These are phyloP conservation scores for Oxytropis ochrocephala DNA, from an alignment of 306 rosid genomes.

Conservation along the genomic window DNA sequence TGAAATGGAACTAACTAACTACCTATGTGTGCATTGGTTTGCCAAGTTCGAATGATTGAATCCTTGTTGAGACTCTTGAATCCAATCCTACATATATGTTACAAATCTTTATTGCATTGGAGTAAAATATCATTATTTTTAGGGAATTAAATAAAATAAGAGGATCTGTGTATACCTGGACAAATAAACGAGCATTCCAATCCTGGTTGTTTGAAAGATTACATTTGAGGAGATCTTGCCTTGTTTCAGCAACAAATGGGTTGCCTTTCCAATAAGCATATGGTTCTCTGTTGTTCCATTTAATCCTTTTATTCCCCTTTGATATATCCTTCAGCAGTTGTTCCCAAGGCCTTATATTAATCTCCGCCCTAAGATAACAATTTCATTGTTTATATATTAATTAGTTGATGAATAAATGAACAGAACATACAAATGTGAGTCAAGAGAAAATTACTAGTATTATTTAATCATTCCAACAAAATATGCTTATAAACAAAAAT, in stretches of 20 bases:
- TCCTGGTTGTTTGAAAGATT: slow-evolving; percentile 39
- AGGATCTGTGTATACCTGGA: slow-evolving; percentile 34
- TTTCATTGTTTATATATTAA: neutral
- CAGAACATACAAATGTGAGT: neutral
- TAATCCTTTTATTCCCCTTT: slow-evolving; percentile 44
- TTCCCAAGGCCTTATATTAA: slow-evolving; percentile 75
- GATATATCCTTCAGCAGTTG: slow-evolving; percentile 39
- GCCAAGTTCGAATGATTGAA: slow-evolving; percentile 55
- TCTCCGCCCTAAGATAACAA: slow-evolving; percentile 52
- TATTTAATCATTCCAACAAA: too few relatives aligned
- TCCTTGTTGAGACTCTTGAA: slow-evolving; percentile 48
- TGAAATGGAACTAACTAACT: neutral
- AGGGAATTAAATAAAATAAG: neutral
- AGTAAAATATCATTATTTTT: neutral
- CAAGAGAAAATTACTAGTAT: too few relatives aligned
- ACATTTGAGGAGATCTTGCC: slow-evolving; percentile 67
- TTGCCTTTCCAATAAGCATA: slow-evolving; percentile 89
- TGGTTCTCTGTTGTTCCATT: slow-evolving; percentile 59
- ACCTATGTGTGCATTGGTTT: slow-evolving; percentile 56
- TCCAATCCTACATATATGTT: slow-evolving; percentile 52
- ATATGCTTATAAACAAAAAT: too few relatives aligned
- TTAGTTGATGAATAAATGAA: neutral
- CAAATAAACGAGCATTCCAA: slow-evolving; percentile 55
- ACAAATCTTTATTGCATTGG: neutral
- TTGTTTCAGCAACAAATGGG: slow-evolving; percentile 41